Evolutionary conservation across 768 basidiomycete genomes (phyloP), one percentile per base, ranked within the genome.

Genomic region (Exsudoporus frostii): DNA sequence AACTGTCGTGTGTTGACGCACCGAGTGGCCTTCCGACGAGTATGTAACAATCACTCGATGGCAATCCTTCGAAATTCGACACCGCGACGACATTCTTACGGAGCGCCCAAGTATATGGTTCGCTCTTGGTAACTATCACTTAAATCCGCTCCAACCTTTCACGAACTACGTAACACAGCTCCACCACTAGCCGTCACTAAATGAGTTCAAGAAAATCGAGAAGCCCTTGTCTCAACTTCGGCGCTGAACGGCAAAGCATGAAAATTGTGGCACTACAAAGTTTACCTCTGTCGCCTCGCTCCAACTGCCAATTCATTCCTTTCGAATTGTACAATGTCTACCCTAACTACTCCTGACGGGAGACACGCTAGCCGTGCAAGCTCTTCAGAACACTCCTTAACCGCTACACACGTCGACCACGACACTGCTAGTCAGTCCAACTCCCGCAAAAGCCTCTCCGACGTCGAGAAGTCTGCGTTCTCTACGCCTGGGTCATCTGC

Each of bases 241-340:
- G 33, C 33, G 44, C 38, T 40, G 37, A 42, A 44, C 30, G 33
- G 39, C 50, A n/a, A 37, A 54, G 38, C 19, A 51, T 44, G 55
- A 53, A 39, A 39, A 30, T 50, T 15, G 41, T 24, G 24, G 36
- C n/a, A 25, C 7, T 32, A 32, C 30, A 34, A 48, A 40, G 4
- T 33, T 32, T 37, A 50, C 47, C 22, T 27, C 24, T 29, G 29
- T 51, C 43, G 1, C 24, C 45, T 33, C 22, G 45, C 40, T 22
- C 55, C 40, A 63, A 44, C 53, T 60, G 53, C 53, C 37, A 36
- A 45, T 44, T 30, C 58, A 44, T 38, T 60, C 51, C 36, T 63
- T 60, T 55, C 25, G 17, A 48, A 7, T 41, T 50, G 45, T 53
- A 54, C 45, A 36, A 60, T 57, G 62, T 47, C 58, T 46, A 48